These are phyloP conservation scores for Gastrolobium villosum DNA, from an alignment of 306 rosid genomes.

Conservation along the genomic window DNA sequence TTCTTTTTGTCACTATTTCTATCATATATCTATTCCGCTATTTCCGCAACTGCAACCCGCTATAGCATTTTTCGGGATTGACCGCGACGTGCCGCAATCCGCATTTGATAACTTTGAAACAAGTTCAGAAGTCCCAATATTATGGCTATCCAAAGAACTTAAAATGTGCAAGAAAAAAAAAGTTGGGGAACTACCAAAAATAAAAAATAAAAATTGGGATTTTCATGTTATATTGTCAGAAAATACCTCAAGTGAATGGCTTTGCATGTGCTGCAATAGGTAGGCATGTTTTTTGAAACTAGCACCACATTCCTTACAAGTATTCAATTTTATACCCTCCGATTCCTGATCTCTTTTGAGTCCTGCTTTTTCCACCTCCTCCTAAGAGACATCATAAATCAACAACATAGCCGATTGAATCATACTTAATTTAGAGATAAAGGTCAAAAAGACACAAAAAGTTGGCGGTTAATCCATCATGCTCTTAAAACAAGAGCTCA, in stretches of 20 bases:
- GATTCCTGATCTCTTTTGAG: constrained; percentile 13
- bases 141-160: too few species aligned
- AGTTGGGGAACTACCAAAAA: too few species aligned
- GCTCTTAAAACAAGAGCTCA: background rate
- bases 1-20: too few species aligned
- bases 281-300: constrained; percentile 68
- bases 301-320: constrained; percentile 69
- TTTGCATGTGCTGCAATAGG: constrained; percentile 72
- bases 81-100: too few species aligned
- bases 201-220: too few species aligned
- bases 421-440: background rate
- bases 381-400: constrained; percentile 43
- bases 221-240: background rate
- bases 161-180: background rate
- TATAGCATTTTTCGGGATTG: too few species aligned
- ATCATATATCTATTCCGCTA: too few species aligned
- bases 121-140: too few species aligned
- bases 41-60: too few species aligned
- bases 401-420: background rate
- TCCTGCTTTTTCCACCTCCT: constrained; percentile 49
- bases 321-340: constrained; percentile 43
- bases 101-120: too few species aligned
- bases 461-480: background rate
- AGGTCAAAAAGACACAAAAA: background rate
- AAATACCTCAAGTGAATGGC: constrained; percentile 77